Evolutionary conservation across 2,329 filamentous ascomycete genomes (phyloP).

Genomic region (Microcyclospora tardicrescens): DNA sequence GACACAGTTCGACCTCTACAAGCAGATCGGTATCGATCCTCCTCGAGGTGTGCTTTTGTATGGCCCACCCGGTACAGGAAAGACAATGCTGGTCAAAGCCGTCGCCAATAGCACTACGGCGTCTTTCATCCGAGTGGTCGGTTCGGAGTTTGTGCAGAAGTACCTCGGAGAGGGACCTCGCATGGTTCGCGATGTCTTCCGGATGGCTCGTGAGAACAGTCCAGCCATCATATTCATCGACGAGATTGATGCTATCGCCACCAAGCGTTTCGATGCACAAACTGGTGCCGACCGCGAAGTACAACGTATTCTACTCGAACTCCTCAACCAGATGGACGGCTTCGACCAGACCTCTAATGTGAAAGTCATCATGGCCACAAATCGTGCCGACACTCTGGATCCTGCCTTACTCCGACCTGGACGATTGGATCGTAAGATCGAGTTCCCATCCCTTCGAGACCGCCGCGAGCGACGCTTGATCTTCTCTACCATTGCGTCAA

Average conservation of each 20-base stretch:
- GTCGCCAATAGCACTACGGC: slow-evolving; percentile 97
- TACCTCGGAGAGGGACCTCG: slow-evolving; percentile 94
- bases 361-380: slow-evolving; percentile 99
- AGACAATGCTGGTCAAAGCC: slow-evolving; percentile 96
- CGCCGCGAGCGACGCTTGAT: slow-evolving; percentile 90
- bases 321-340: slow-evolving; percentile 99
- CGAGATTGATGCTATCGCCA: slow-evolving; percentile 97
- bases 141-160: slow-evolving; percentile 97
- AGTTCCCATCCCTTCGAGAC: slow-evolving; percentile 91
- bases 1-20: slow-evolving; percentile 97
- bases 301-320: slow-evolving; percentile 91
- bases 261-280: slow-evolving; percentile 97
- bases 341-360: slow-evolving; percentile 99
- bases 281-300: slow-evolving; percentile 96
- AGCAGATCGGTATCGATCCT: slow-evolving; percentile 97
- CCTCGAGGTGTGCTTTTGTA: slow-evolving; percentile 93
- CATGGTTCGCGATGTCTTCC: slow-evolving; percentile 98
- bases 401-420: slow-evolving; percentile 88
- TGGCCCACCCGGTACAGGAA: slow-evolving; percentile 87
- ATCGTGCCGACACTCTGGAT: slow-evolving; percentile 92
- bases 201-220: slow-evolving; percentile 97
- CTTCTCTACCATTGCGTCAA: slow-evolving; percentile 89
- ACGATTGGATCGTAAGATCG: slow-evolving; percentile 94
- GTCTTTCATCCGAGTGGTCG: slow-evolving; percentile 95
- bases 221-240: slow-evolving; percentile 99